Evolutionary conservation across 345 rosid species (phyloP).

Genomic region (Dovyalis caffra): DNA sequence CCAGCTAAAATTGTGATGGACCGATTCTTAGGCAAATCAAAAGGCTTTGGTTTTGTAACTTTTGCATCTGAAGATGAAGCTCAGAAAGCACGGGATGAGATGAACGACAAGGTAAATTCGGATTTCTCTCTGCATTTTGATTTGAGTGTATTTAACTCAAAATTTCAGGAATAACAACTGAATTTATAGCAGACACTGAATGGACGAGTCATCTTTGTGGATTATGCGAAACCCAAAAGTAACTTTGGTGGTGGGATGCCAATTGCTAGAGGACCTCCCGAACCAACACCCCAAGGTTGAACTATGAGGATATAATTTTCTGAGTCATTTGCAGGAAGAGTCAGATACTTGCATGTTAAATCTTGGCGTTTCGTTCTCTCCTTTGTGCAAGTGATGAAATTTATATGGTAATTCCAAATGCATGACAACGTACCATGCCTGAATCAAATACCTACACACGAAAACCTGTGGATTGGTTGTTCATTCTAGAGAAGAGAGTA

Average conservation of each 20-base stretch:
- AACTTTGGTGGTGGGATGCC: constrained; percentile 42
- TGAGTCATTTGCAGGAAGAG: background rate
- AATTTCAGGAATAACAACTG: constrained; percentile 10
- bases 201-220: constrained; percentile 70
- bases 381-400: background rate
- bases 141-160: background rate
- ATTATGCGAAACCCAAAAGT: constrained; percentile 60
- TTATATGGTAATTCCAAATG: background rate
- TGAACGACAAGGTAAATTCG: constrained; percentile 65
- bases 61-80: constrained; percentile 84
- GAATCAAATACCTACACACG: too few species aligned
- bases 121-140: background rate
- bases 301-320: background rate
- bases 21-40: constrained; percentile 60
- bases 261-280: constrained; percentile 86
- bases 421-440: background rate
- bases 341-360: background rate
- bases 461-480: background rate
- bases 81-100: constrained; percentile 47
- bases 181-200: constrained; percentile 42
- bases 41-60: constrained; percentile 88
- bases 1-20: constrained; percentile 68
- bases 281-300: constrained; percentile 14
- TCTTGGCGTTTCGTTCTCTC: background rate
- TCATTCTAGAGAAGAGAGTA: too few species aligned